A percentile compares a stretch with the other conserved stretches of the same genome.
These are phyloP conservation scores for Paramecium sexaurelia DNA, from an alignment of 73 alveolate genomes.

Conservation along the genomic window DNA sequence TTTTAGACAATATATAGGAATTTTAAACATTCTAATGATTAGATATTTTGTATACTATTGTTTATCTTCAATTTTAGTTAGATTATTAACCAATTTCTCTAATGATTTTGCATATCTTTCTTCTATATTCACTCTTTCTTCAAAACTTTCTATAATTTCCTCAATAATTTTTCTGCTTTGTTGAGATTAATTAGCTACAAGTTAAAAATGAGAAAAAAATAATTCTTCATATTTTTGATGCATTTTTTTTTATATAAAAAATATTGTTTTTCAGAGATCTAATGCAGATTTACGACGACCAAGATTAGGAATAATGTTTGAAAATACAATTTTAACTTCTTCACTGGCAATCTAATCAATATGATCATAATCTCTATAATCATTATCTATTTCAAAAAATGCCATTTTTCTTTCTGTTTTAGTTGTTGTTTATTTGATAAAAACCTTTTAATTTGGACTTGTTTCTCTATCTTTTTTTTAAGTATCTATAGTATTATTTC, in stretches of 20 bases:
- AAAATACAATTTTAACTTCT: not conserved
- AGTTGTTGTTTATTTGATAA: slow-evolving; percentile 26
- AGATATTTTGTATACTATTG: not conserved
- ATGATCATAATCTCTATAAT: slow-evolving; percentile 33
- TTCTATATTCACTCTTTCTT: slow-evolving; percentile 44
- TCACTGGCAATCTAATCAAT: slow-evolving; percentile 39
- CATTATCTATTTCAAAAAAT: slow-evolving; percentile 27
- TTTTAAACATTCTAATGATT: not conserved
- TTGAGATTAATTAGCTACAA: not conserved
- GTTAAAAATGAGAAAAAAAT: not conserved
- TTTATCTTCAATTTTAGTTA: not conserved
- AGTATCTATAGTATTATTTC: not conserved
- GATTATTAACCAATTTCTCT: slow-evolving; percentile 19
- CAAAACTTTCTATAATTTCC: slow-evolving; percentile 19
- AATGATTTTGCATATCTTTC: slow-evolving; percentile 38
- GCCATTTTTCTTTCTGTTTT: slow-evolving; percentile 58
- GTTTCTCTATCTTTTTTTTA: not conserved
- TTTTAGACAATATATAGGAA: slow-evolving; percentile 49
- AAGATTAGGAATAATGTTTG: slow-evolving; percentile 1
- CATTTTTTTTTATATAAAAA: not conserved
- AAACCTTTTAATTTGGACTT: not conserved
- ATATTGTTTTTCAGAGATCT: slow-evolving; percentile 12
- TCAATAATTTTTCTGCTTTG: not conserved
- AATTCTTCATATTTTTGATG: not conserved
- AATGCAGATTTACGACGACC: slow-evolving; percentile 15